Conservation (phyloP, 2,329 filamentous ascomycete genomes). For the Penicillium sp. region DNA sequence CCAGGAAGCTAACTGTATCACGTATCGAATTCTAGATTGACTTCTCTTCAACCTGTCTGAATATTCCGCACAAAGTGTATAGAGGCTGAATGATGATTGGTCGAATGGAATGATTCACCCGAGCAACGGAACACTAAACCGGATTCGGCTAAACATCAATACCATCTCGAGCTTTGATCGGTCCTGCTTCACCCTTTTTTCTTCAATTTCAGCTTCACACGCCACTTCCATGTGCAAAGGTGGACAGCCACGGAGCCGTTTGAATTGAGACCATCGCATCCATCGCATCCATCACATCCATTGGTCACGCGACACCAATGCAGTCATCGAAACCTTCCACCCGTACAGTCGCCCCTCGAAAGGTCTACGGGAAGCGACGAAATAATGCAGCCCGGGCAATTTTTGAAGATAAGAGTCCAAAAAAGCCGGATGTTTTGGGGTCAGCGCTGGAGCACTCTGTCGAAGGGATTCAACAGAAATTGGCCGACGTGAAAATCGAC, state of each 20-base stretch:
- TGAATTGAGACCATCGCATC: too few relatives aligned
- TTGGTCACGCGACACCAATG: conserved; percentile 18
- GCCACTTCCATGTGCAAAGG: neutral
- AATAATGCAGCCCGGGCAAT: conserved; percentile 34
- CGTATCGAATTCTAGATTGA: too few relatives aligned
- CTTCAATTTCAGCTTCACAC: neutral
- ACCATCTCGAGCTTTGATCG: conserved; percentile 4
- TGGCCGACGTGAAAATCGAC: conserved; percentile 26
- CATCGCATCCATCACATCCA: too few relatives aligned
- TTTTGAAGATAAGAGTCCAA: conserved; percentile 31
- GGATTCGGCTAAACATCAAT: conserved; percentile 26
- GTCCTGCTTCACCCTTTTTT: neutral
- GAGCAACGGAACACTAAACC: conserved; percentile 27
- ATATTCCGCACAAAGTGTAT: too few relatives aligned
- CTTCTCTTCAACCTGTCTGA: too few relatives aligned
- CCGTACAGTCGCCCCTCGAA: conserved; percentile 25
- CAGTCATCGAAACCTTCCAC: conserved; percentile 19
- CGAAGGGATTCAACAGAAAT: conserved; percentile 22
- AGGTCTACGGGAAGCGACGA: conserved; percentile 35
- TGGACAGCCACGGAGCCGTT: too few relatives aligned
- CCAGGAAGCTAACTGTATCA: too few relatives aligned
- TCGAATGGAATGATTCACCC: conserved; percentile 13
- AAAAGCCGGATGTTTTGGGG: neutral
- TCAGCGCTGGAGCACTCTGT: conserved; percentile 12
- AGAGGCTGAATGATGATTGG: conserved; percentile 10